Evolutionary conservation across 345 rosid species (phyloP), one percentile per base, ranked within the genome.

Genomic region (Microcos paniculata): DNA sequence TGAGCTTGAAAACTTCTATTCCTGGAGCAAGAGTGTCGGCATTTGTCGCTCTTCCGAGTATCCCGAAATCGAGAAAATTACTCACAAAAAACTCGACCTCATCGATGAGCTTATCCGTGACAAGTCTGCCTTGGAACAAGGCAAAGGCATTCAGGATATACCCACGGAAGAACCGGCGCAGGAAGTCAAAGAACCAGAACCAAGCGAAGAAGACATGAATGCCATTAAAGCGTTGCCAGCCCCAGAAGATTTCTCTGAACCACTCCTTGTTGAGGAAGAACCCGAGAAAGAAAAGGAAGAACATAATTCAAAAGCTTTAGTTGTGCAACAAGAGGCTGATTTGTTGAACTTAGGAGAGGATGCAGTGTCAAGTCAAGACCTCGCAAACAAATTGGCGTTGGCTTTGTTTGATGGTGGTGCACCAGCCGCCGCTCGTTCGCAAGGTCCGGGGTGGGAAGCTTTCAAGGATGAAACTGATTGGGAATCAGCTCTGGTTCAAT

Each of bases 101-200:
- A 88, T 96, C 91, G 94, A 96, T 30, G 97, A 96, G 67, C 83
- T 90, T 78, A 88, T 96, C 11, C 84, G 87, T 43, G 97, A 95
- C 71, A 93, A 90, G 74, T 77, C 89, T 21, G 84, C 86, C 4
- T 21, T 85, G 68, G 86, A 78, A n/a, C 83, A 82, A 26, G 70
- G 71, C 18, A 76, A 77, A 74, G 52, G 24, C 18, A 23, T 77
- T 19, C 10, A 23, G 28, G 68, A 26, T 18, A 82, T 82, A 65
- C 55, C 68, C 18, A 77, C 76, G 53, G 79, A 53, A 26, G 88
- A 86, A 33, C 40, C 45, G 0, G 85, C 78, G 10, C 80, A 77
- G 13, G 83, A 62, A 45, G 68, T n/a, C 38, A 64, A 58, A 8
- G 82, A 80, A 31, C 61, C 72, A 2, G 84, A 67, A 57, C 72